These are phyloP conservation scores for Coemansia sp. DNA, from an alignment of 192 early-diverging fungal genomes.

Conservation along the genomic window DNA sequence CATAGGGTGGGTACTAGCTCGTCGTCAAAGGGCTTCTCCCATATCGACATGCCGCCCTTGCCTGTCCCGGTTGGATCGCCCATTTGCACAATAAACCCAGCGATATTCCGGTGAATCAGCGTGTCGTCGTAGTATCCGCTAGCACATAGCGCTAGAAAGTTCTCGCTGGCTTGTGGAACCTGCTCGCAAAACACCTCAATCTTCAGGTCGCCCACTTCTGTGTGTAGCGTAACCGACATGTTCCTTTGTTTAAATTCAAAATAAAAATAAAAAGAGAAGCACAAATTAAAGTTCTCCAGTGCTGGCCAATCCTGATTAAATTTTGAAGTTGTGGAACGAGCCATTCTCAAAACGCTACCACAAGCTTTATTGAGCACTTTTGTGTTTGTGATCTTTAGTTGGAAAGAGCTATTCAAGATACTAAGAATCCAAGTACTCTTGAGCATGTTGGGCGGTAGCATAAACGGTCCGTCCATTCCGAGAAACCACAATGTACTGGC, in stretches of 20 bases:
- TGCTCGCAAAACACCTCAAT: constrained; percentile 92
- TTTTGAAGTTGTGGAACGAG: too few species aligned
- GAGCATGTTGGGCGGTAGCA: too few species aligned
- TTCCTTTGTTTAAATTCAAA: not conserved
- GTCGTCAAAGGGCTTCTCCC: constrained; percentile 77
- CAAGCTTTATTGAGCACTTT: too few species aligned
- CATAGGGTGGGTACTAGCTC: constrained; percentile 76
- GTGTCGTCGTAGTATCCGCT: constrained; percentile 88
- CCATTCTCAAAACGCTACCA: too few species aligned
- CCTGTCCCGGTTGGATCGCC: constrained; percentile 86
- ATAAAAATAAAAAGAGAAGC: not conserved
- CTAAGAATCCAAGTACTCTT: too few species aligned
- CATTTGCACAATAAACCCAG: constrained; percentile 86
- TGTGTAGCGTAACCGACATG: constrained; percentile 88
- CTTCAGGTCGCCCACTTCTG: constrained; percentile 91
- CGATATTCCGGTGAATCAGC: constrained; percentile 82
- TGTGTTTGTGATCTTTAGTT: too few species aligned
- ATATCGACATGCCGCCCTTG: constrained; percentile 84
- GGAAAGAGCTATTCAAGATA: too few species aligned
- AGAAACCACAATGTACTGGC: too few species aligned
- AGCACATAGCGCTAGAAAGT: constrained; percentile 96
- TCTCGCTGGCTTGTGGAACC: constrained; percentile 80
- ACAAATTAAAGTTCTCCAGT: too few species aligned
- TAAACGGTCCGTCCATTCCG: too few species aligned
- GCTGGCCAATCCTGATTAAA: too few species aligned